phyloP scores from a whole-genome alignment of 768 basidiomycete genomes.

The Collybiopsis luxurians region DNA sequence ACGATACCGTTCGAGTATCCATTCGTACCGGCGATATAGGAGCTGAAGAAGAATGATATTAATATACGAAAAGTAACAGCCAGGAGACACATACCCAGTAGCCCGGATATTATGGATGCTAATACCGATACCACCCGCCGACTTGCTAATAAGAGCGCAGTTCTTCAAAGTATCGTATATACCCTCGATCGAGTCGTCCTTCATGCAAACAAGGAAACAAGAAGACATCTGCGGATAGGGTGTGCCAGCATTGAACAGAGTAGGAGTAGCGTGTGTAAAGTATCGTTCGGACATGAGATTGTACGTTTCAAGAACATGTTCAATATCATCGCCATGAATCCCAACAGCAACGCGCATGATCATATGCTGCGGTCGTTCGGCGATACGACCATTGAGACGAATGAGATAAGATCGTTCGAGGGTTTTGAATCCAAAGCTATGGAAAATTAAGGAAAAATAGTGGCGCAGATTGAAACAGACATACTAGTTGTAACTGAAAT shows the following conservation, averaged over 20 bases:
- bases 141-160: conserved; percentile 99
- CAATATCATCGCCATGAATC: conserved; percentile 88
- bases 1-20: conserved; percentile 99
- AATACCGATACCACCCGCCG: conserved; percentile 96
- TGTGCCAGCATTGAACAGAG: conserved; percentile 97
- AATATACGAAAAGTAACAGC: neutral
- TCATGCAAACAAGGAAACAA: conserved; percentile 98
- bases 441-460: conserved; percentile 3
- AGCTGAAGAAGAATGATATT: conserved; percentile 43
- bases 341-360: conserved; percentile 99
- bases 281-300: conserved; percentile 97
- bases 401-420: conserved; percentile 97
- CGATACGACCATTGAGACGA: conserved; percentile 89
- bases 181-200: conserved; percentile 97
- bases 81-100: conserved; percentile 58
- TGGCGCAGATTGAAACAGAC: conserved; percentile 21
- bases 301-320: conserved; percentile 87
- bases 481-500: conserved; percentile 95
- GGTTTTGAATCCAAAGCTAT: conserved; percentile 98
- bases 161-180: conserved; percentile 98
- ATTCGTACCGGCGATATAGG: conserved; percentile 98
- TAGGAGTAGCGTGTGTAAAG: conserved; percentile 98
- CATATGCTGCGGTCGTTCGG: conserved; percentile 98
- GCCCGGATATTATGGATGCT: conserved; percentile 96
- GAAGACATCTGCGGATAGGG: conserved; percentile 93